Conservation (phyloP, 1,139 yeast genomes). For the Suhomyces kunorum region DNA sequence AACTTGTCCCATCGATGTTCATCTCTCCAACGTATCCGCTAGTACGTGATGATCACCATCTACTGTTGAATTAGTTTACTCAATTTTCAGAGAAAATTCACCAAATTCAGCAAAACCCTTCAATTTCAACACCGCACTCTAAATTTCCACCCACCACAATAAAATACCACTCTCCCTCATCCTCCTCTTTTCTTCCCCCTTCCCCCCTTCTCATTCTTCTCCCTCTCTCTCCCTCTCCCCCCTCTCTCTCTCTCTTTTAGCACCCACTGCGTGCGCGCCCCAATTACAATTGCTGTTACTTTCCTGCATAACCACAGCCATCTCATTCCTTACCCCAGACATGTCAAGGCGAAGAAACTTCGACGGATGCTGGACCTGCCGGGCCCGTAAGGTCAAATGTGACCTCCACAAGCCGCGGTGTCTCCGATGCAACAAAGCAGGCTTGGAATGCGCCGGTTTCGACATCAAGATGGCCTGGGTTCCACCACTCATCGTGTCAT, state of each 20-base stretch:
- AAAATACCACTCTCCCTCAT: too few relatives aligned
- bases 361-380: constrained; percentile 57
- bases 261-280: not conserved
- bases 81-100: too few relatives aligned
- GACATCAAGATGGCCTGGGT: constrained; percentile 45
- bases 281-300: not conserved
- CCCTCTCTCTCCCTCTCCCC: not conserved
- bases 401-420: constrained; percentile 47
- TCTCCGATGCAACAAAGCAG: constrained; percentile 43
- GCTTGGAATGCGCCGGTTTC: constrained; percentile 43
- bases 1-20: too few relatives aligned
- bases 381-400: constrained; percentile 52
- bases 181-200: too few relatives aligned
- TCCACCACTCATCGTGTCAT: constrained; percentile 31
- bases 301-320: not conserved
- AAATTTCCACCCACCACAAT: too few relatives aligned
- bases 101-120: too few relatives aligned
- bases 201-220: not conserved
- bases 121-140: not conserved
- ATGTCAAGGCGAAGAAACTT: constrained; percentile 42
- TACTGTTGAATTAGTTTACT: too few relatives aligned
- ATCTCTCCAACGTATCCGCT: too few relatives aligned
- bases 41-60: too few relatives aligned
- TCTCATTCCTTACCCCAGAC: constrained; percentile 1
- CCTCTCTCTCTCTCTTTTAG: not conserved